A percentile compares a stretch with the other conserved stretches of the same genome.
Conservation (phyloP, 1,284 basidiomycete species). For the Amylostereum chailletii region DNA sequence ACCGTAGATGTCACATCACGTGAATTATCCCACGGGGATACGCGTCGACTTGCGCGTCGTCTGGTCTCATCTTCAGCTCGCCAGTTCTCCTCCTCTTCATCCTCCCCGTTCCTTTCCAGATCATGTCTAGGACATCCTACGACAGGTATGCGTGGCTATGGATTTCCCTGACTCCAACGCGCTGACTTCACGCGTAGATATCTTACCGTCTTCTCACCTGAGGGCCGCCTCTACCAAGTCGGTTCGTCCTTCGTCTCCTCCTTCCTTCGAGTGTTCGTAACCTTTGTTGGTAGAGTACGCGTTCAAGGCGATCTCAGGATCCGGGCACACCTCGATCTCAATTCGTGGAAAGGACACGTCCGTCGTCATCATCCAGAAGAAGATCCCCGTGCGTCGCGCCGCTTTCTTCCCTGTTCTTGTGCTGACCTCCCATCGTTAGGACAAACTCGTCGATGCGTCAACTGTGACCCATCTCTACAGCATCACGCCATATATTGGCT, state of each 20-base stretch:
- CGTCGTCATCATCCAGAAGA: constrained; percentile 97
- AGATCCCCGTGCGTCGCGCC: constrained; percentile 76
- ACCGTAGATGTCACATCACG: too few species aligned
- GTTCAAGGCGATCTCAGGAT: constrained; percentile 98
- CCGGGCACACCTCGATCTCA: constrained; percentile 90
- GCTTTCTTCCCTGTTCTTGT: background rate
- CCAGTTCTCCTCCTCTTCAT: background rate
- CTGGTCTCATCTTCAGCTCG: background rate
- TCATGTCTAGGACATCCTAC: background rate
- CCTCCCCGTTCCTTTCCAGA: background rate
- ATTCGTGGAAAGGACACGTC: constrained; percentile 92
- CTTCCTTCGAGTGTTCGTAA: background rate
- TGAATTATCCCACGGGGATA: background rate
- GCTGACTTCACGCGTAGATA: constrained; percentile 37
- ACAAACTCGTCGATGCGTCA: constrained; percentile 94
- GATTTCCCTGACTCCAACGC: background rate
- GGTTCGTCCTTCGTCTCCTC: constrained; percentile 45
- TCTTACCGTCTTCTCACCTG: constrained; percentile 91
- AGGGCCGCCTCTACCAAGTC: constrained; percentile 95
- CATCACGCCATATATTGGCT: constrained; percentile 94
- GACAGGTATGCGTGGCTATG: background rate
- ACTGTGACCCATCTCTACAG: constrained; percentile 96
- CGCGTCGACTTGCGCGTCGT: background rate
- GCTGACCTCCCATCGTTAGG: constrained; percentile 36
- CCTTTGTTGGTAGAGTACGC: constrained; percentile 75